These are phyloP conservation scores for Coemansia guatemalensis DNA, from an alignment of 192 early-diverging fungal genomes.

Conservation along the genomic window DNA sequence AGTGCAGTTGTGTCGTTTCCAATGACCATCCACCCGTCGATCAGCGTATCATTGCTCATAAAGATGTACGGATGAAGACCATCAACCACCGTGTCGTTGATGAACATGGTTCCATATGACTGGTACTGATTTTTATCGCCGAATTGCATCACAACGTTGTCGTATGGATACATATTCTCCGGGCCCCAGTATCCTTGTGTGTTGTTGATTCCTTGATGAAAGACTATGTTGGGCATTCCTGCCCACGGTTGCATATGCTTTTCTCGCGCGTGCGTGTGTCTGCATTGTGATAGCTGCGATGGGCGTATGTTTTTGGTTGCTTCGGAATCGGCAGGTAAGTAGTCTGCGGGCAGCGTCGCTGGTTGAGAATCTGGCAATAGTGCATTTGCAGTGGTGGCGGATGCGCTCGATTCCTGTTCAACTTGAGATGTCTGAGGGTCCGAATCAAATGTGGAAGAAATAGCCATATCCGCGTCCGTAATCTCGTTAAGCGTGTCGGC, in stretches of 20 bases:
- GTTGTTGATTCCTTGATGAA: constrained; percentile 29
- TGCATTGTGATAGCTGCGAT: too few relatives aligned
- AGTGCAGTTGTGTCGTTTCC: constrained; percentile 46
- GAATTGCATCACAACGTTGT: constrained; percentile 43
- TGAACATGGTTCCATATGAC: constrained; percentile 50
- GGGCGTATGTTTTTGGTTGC: too few relatives aligned
- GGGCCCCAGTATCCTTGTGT: constrained; percentile 48
- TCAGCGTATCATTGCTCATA: constrained; percentile 46
- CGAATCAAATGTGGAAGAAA: not conserved
- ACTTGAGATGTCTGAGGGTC: too few relatives aligned
- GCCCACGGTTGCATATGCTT: constrained; percentile 33
- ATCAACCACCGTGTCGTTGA: constrained; percentile 45
- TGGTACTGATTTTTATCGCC: constrained; percentile 44
- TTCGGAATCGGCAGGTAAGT: too few relatives aligned
- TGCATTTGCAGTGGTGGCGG: not conserved
- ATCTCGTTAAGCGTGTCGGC: constrained; percentile 17
- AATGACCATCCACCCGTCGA: constrained; percentile 49
- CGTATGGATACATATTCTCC: constrained; percentile 46
- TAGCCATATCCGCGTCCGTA: constrained; percentile 14
- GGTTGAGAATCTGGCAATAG: too few relatives aligned
- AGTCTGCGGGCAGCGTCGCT: too few relatives aligned
- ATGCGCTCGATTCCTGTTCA: not conserved
- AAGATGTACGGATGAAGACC: constrained; percentile 46
- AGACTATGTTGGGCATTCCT: constrained; percentile 37
- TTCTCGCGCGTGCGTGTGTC: constrained; percentile 2